Evolutionary conservation across 73 alveolate species (phyloP), one percentile per base, ranked within the genome.

Genomic region (Breviolum minutum): DNA sequence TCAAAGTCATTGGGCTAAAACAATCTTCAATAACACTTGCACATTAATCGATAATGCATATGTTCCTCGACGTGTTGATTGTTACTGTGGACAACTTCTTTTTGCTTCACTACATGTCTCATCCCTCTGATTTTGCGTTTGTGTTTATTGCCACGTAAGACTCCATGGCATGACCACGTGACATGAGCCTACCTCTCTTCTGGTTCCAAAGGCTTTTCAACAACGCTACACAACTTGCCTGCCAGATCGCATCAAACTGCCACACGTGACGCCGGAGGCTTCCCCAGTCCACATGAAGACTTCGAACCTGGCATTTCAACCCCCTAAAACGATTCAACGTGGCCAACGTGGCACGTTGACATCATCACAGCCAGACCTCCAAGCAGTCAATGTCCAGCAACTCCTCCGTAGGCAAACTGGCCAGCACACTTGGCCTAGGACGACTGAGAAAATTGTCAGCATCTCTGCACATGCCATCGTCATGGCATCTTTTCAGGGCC

Each of bases 281-380:
- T 8, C 80, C 30, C 94, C 94, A 86, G 94, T 86, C 94, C 94
- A 86, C 94, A 63, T 86, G 94, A 4, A 63, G n/a, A 63, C 94
- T 86, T 8, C 79, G 79, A 40, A 86, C 94, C 94, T 86, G 94
- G 70, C 74, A 17, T 30, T 22, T 5, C 86, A n/a, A n/a, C n/a
- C n/a, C n/a, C n/a, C n/a, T n/a, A n/a, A n/a, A n/a, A n/a, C n/a
- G n/a, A n/a, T n/a, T n/a, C n/a, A n/a, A n/a, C 63, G 63, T 20
- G 30, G 30, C 83, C 30, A 24, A 73, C 83, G 22, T 19, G 48
- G 27, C 48, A 73, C 22, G 48, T 0, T n/a, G n/a, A 10, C 19
- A 19, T 22, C 13, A 73, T 7, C 62, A 12, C 14, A 12, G 86
- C 63, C 63, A 61, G 83, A 40, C 94, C 80, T 86, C 94, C 94